These are phyloP conservation scores for Cladosporium halotolerans DNA, from an alignment of 2,329 filamentous ascomycete species.

Conservation along the genomic window DNA sequence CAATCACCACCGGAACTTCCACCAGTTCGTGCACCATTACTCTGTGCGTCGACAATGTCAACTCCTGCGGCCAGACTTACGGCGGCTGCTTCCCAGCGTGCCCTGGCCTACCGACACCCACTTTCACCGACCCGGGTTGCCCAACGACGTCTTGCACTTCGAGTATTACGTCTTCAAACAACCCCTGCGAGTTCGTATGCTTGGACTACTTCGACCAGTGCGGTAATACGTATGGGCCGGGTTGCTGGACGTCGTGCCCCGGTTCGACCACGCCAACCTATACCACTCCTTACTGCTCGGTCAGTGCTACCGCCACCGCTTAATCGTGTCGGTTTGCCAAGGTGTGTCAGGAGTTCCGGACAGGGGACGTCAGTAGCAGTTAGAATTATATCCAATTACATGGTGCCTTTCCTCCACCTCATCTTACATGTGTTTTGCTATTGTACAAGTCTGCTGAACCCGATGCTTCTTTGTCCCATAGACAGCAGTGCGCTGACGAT, in stretches of 20 bases:
- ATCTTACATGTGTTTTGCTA: constrained; percentile 1
- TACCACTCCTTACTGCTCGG: constrained; percentile 11
- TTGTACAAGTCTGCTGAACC: neutral
- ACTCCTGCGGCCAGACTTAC: constrained; percentile 20
- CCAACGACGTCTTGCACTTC: neutral
- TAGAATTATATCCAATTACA: too few relatives aligned
- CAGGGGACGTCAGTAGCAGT: too few relatives aligned
- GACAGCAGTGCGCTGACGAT: too few relatives aligned
- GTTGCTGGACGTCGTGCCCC: constrained; percentile 17
- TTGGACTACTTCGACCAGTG: constrained; percentile 16
- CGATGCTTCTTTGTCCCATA: too few relatives aligned
- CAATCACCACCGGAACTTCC: neutral
- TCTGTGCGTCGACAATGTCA: constrained; percentile 22
- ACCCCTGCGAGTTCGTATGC: constrained; percentile 13
- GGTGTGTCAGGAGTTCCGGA: too few relatives aligned
- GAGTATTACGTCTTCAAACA: neutral
- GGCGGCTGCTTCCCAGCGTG: constrained; percentile 22
- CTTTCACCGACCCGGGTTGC: constrained; percentile 18
- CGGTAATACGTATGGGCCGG: constrained; percentile 19
- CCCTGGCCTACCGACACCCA: constrained; percentile 16
- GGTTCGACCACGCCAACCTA: constrained; percentile 12
- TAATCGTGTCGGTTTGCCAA: neutral
- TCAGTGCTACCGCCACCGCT: neutral
- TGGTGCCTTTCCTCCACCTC: neutral
- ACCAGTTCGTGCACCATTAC: constrained; percentile 8